phyloP scores from a whole-genome alignment of 2,329 filamentous ascomycete species.

The Hortaea werneckii region DNA sequence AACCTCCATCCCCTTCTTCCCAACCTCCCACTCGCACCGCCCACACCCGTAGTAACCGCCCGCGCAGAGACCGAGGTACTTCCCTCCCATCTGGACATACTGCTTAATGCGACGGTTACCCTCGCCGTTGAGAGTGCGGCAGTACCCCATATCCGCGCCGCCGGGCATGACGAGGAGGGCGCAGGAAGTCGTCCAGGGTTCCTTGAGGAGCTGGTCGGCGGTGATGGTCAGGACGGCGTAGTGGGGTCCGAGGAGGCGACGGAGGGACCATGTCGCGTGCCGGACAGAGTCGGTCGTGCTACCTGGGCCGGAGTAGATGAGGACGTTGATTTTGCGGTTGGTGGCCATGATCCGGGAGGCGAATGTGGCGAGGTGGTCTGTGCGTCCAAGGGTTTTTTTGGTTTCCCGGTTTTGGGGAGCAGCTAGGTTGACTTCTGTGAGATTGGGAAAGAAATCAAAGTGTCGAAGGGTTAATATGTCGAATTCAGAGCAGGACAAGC shows the following conservation, averaged over 20 bases:
- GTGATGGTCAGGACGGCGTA: constrained; percentile 87
- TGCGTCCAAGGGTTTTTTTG: background rate
- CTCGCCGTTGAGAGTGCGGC: constrained; percentile 72
- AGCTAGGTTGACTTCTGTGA: too few relatives aligned
- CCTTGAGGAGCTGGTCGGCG: constrained; percentile 69
- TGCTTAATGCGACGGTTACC: constrained; percentile 78
- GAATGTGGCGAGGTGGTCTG: background rate
- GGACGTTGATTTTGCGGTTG: constrained; percentile 52
- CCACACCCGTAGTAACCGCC: constrained; percentile 82
- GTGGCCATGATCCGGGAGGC: constrained; percentile 1
- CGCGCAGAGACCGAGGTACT: constrained; percentile 85
- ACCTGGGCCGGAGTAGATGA: constrained; percentile 85
- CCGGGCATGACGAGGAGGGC: constrained; percentile 86
- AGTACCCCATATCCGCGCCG: constrained; percentile 89
- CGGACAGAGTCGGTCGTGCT: constrained; percentile 80
- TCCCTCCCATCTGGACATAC: constrained; percentile 75
- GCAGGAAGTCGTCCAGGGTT: constrained; percentile 82
- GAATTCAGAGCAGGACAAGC: background rate
- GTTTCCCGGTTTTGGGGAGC: background rate
- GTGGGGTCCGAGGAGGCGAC: constrained; percentile 73
- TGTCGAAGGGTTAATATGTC: background rate
- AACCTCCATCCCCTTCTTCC: constrained; percentile 71
- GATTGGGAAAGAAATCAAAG: too few relatives aligned
- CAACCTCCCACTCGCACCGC: constrained; percentile 85
- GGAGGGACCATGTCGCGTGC: constrained; percentile 78